Percentiles rank a stretch among this genome's conserved stretches.
Conservation (phyloP, 1,284 basidiomycete species). For the Pulveroboletus sp. region DNA sequence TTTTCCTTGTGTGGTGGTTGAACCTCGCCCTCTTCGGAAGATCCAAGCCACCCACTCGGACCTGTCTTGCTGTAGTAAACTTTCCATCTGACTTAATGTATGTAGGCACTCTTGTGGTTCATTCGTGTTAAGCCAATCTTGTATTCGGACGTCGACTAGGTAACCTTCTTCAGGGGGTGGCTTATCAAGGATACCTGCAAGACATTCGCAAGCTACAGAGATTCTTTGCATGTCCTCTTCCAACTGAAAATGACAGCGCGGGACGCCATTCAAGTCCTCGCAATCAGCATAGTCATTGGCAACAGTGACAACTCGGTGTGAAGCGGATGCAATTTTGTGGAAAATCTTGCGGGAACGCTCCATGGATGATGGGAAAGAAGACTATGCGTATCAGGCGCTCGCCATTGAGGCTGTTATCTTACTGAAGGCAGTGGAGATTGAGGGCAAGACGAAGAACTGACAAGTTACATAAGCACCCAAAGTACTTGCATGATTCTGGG, state of each 20-base stretch:
- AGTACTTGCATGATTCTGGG: too few relatives aligned
- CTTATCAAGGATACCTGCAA: not conserved
- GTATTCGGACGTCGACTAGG: not conserved
- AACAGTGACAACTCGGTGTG: too few relatives aligned
- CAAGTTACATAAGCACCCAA: too few relatives aligned
- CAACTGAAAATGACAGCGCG: not conserved
- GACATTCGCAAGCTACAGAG: not conserved
- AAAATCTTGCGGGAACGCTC: too few relatives aligned
- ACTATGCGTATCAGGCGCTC: too few relatives aligned
- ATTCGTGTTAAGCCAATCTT: not conserved
- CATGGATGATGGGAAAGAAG: too few relatives aligned
- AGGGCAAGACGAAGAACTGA: too few relatives aligned
- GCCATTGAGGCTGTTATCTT: too few relatives aligned
- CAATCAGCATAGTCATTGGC: not conserved
- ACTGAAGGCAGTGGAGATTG: too few relatives aligned
- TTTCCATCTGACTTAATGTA: not conserved
- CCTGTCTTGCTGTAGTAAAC: not conserved
- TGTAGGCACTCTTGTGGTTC: not conserved
- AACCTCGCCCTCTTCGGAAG: too few relatives aligned
- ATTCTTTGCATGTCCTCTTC: not conserved
- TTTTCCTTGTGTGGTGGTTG: not conserved
- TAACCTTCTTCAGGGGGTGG: not conserved
- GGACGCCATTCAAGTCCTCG: not conserved
- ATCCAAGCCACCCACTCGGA: too few relatives aligned
- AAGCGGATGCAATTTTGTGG: too few relatives aligned